Percentiles rank a stretch among this genome's conserved stretches.
These are phyloP conservation scores for Hypoxylon sp. DNA, from an alignment of 2,329 filamentous ascomycete genomes.

Conservation along the genomic window DNA sequence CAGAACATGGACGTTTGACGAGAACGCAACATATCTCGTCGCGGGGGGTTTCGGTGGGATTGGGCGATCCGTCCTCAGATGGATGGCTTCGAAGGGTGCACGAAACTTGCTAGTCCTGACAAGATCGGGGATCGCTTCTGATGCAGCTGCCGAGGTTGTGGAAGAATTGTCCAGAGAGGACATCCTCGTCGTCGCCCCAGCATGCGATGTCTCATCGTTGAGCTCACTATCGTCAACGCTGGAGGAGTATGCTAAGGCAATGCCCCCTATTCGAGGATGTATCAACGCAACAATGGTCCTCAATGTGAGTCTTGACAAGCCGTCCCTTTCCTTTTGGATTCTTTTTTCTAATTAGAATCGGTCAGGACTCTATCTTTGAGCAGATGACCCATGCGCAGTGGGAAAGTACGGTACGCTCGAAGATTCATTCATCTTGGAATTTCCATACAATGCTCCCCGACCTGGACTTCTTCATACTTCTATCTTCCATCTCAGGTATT, in stretches of 20 bases:
- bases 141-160: conserved; percentile 5
- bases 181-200: conserved; percentile 1
- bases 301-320: too few species aligned
- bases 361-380: conserved; percentile 29
- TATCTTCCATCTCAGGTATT: conserved; percentile 56
- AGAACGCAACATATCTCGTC: conserved; percentile 23
- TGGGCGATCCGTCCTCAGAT: conserved; percentile 33
- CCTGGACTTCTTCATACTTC: conserved; percentile 49
- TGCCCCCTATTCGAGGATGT: conserved; percentile 18
- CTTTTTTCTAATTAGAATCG: too few species aligned
- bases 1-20: conserved; percentile 23
- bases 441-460: conserved; percentile 18
- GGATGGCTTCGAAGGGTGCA: conserved; percentile 42
- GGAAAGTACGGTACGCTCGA: conserved; percentile 20
- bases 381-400: conserved; percentile 38
- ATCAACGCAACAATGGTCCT: conserved; percentile 7
- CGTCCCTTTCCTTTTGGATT: too few species aligned
- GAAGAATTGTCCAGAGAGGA: not conserved
- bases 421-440: conserved; percentile 36
- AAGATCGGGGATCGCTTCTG: conserved; percentile 30
- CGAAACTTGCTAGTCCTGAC: conserved; percentile 40
- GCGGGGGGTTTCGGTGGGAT: conserved; percentile 30
- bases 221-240: not conserved
- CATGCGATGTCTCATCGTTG: conserved; percentile 22
- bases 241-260: not conserved